A percentile compares a stretch with the other conserved stretches of the same genome.
Conservation (phyloP, 1,284 basidiomycete species). For the Somion occarium region DNA sequence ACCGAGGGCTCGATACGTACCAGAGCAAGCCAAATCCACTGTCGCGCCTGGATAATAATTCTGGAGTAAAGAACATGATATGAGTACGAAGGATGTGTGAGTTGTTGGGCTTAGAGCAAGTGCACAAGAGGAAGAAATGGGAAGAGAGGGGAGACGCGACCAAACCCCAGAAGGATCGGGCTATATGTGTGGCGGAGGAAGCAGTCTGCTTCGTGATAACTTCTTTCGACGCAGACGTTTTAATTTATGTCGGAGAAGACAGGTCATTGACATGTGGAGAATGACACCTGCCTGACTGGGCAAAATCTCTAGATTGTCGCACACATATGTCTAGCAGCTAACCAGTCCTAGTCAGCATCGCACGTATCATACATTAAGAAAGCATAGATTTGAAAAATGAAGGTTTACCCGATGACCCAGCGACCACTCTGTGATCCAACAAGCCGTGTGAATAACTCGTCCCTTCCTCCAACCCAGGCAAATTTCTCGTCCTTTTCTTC, state of each 20-base stretch:
- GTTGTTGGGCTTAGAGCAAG: not conserved
- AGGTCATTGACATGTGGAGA: not conserved
- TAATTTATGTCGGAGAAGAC: not conserved
- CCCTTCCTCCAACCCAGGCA: constrained; percentile 52
- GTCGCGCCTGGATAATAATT: constrained; percentile 68
- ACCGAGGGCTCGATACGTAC: constrained; percentile 31
- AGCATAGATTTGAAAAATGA: not conserved
- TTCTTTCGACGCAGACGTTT: not conserved
- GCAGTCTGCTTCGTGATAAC: not conserved
- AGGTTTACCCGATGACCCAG: constrained; percentile 27
- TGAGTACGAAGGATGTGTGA: too few species aligned
- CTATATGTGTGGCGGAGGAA: not conserved
- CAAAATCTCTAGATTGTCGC: not conserved
- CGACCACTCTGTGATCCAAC: constrained; percentile 42
- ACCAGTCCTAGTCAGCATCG: not conserved
- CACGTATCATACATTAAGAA: not conserved
- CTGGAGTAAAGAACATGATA: constrained; percentile 74
- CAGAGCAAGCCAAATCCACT: constrained; percentile 79
- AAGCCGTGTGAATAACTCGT: constrained; percentile 65
- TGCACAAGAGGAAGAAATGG: not conserved
- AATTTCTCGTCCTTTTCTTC: constrained; percentile 49
- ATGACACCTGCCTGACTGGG: constrained; percentile 12
- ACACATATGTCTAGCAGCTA: not conserved
- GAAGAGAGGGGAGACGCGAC: constrained; percentile 4
- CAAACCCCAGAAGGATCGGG: not conserved